Evolutionary conservation across 106 monocot genomes (phyloP), one percentile per base, ranked within the genome.

Genomic region (Phalaenopsis equestris): DNA sequence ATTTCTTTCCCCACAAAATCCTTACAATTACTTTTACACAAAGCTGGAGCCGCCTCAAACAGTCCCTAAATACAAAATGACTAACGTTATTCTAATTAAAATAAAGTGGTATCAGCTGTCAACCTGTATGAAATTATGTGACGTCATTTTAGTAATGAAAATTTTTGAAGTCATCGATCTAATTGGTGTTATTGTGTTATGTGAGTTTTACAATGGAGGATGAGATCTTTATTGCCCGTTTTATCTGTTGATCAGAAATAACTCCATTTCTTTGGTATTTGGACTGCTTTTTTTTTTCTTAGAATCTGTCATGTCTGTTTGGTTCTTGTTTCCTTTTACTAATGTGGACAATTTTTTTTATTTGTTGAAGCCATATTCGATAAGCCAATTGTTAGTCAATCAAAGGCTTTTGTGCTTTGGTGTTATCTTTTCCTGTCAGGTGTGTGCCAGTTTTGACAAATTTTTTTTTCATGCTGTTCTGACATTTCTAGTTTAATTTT

Each of bases 341-440:
- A 74, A 19, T 74, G 18, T 45, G 74, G 43, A 2, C 39, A 39
- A 70, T 41, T 18, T 74, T n/a, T n/a, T 38, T 83, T 86, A 72
- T 36, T 42, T 80, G 18, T 42, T 88, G 79, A 80, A 98, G 98
- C 85, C 94, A 17, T 94, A 89, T 82, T 81, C 90, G 3, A 75
- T 94, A 48, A 88, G 89, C 85, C 94, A 86, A 87, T 81, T 91
- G 84, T 80, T 98, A 80, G 88, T 94, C 79, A 98, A 98, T 78
- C 98, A 98, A 81, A 94, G 89, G 91, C 89, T 98, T 37, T 76
- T 94, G 80, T 92, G 88, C 80, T 89, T 94, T 82, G 98, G 92
- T 73, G 81, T 77, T 23, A 92, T 98, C 6, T 94, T 98, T 91
- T 90, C 98, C 15, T 79, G 76, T 84, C 87, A 89, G 97, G 97